phyloP scores from a whole-genome alignment of 1,284 basidiomycete species.

The Somion occarium region DNA sequence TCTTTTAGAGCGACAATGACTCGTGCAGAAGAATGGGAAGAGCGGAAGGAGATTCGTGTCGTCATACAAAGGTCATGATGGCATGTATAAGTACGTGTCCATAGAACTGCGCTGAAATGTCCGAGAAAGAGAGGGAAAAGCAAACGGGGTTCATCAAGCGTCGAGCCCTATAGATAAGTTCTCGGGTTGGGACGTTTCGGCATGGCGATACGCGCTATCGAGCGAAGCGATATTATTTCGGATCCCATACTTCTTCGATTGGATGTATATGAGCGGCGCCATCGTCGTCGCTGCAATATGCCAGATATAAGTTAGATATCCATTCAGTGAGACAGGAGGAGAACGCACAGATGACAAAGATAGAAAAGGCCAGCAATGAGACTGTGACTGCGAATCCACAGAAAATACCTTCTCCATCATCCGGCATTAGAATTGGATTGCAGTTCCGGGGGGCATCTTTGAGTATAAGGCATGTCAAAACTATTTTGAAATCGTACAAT shows the following conservation, averaged over 20 bases:
- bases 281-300: background rate
- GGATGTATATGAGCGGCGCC: background rate
- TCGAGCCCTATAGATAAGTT: too few species aligned
- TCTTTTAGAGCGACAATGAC: too few species aligned
- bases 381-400: background rate
- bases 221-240: background rate
- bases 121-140: too few species aligned
- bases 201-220: too few species aligned
- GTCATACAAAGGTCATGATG: too few species aligned
- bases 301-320: background rate
- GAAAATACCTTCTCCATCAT: background rate
- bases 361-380: background rate
- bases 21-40: too few species aligned
- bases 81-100: too few species aligned
- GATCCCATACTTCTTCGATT: background rate
- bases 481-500: background rate
- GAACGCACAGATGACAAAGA: background rate
- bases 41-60: too few species aligned
- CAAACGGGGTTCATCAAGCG: too few species aligned
- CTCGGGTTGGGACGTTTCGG: too few species aligned
- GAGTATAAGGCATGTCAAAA: background rate
- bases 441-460: background rate
- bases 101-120: too few species aligned
- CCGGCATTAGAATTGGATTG: background rate
- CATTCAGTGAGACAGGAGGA: background rate